Percentiles rank a stretch among this genome's conserved stretches.
Evolutionary conservation across 176 grass and related monocot species (phyloP).

Genomic region (Phragmites australis): DNA sequence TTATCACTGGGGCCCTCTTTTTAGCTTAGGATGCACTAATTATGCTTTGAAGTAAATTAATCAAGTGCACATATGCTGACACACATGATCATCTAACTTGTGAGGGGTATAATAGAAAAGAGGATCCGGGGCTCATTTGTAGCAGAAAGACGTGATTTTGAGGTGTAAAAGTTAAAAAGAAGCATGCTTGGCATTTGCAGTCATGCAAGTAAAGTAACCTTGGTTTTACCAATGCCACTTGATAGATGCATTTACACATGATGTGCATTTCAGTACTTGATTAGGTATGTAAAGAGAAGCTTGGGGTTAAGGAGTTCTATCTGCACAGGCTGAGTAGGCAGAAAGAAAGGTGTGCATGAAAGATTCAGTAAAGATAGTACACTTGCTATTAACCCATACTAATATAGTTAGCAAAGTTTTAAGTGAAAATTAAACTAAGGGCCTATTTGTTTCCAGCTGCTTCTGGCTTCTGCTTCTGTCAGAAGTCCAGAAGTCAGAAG

Average conservation of each 20-base stretch:
- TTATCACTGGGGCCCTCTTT: constrained; percentile 38
- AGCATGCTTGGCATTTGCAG: background rate
- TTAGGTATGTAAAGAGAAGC: background rate
- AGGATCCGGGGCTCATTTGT: background rate
- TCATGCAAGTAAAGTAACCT: constrained; percentile 18
- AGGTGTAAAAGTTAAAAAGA: constrained; percentile 31
- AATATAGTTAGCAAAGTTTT: background rate
- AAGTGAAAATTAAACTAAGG: background rate
- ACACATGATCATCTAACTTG: constrained; percentile 15
- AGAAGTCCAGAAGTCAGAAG: no score
- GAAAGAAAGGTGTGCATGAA: constrained; percentile 12
- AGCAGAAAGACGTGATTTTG: constrained; percentile 38
- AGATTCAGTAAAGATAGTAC: constrained; percentile 13
- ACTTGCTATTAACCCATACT: background rate
- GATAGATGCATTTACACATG: background rate
- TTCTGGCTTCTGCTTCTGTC: no score
- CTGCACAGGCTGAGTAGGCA: background rate
- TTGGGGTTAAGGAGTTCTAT: constrained; percentile 11
- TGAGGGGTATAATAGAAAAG: constrained; percentile 14
- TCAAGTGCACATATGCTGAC: constrained; percentile 39
- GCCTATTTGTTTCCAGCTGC: no score
- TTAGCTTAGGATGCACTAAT: constrained; percentile 51
- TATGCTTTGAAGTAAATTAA: constrained; percentile 45
- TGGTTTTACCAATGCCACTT: constrained; percentile 4
- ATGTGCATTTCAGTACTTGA: background rate